These are phyloP conservation scores for Exobasidium rhododendri DNA, from an alignment of 1,284 basidiomycete species.

Conservation along the genomic window DNA sequence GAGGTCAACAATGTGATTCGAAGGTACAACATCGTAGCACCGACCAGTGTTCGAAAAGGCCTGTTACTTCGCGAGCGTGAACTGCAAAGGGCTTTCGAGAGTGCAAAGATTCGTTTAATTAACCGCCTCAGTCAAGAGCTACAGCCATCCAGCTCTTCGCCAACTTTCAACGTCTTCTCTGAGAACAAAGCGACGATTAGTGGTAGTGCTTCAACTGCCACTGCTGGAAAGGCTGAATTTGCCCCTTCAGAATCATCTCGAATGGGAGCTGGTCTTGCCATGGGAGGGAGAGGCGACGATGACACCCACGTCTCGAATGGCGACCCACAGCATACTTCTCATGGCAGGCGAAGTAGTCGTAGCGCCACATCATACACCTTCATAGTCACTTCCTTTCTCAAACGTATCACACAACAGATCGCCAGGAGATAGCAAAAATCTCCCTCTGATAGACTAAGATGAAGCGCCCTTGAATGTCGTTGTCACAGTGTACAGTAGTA, in stretches of 20 bases:
- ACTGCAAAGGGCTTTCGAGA: background rate
- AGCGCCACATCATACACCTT: background rate
- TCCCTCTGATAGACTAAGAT: too few species aligned
- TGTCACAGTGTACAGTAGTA: too few species aligned
- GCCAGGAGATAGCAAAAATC: too few species aligned
- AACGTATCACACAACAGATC: background rate
- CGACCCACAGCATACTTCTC: too few species aligned
- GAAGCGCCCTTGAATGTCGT: too few species aligned
- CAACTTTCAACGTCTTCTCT: too few species aligned
- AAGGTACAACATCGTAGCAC: conserved; percentile 41
- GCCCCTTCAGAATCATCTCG: background rate
- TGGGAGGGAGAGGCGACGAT: background rate
- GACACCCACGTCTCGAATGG: too few species aligned
- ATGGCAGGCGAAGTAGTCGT: background rate
- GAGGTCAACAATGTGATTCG: conserved; percentile 39
- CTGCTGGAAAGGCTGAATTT: too few species aligned
- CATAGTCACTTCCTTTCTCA: background rate
- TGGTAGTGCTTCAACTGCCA: too few species aligned
- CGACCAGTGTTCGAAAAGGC: conserved; percentile 36
- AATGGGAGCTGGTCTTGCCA: background rate
- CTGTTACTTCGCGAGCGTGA: conserved; percentile 18
- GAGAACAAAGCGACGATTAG: too few species aligned
- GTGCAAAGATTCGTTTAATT: background rate
- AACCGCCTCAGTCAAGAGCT: background rate
- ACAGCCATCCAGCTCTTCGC: background rate